Evolutionary conservation across 306 rosid genomes (phyloP).

Genomic region (Prinsepia uniflora): DNA sequence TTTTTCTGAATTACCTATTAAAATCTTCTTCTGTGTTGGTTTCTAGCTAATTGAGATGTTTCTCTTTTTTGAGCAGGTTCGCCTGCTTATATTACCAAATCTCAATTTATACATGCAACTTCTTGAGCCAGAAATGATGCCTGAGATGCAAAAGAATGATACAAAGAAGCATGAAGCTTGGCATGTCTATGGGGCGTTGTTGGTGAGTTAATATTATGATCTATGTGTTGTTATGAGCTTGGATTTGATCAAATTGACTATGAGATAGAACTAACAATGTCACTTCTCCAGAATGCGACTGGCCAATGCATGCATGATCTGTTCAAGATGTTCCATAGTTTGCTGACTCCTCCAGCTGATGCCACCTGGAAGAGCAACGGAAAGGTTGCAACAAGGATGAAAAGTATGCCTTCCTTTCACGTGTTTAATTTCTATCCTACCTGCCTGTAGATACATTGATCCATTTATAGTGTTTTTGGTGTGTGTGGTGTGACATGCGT

Average conservation of each 20-base stretch:
- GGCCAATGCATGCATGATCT: constrained; percentile 63
- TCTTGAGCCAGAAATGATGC: constrained; percentile 74
- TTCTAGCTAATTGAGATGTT: constrained; percentile 18
- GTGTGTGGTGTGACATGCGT: background rate
- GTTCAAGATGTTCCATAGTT: constrained; percentile 40
- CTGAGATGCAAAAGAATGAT: constrained; percentile 70
- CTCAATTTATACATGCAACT: constrained; percentile 80
- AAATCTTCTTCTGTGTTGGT: constrained; percentile 14
- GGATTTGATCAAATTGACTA: constrained; percentile 9
- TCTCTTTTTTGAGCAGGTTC: constrained; percentile 52
- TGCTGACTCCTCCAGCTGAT: constrained; percentile 46
- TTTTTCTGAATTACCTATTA: constrained; percentile 14
- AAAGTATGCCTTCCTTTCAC: constrained; percentile 44
- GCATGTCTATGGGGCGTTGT: constrained; percentile 80
- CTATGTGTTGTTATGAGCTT: constrained; percentile 10
- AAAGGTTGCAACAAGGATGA: constrained; percentile 35
- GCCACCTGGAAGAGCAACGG: constrained; percentile 41
- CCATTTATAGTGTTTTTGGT: background rate
- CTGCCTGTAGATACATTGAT: constrained; percentile 1
- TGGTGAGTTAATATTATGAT: constrained; percentile 50
- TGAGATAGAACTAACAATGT: constrained; percentile 25
- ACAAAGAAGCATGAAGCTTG: constrained; percentile 81
- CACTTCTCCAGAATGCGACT: constrained; percentile 60
- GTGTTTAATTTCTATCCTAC: background rate
- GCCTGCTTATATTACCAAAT: constrained; percentile 75